These are phyloP conservation scores for Panellus pusillus DNA, from an alignment of 768 basidiomycete genomes.

Conservation along the genomic window DNA sequence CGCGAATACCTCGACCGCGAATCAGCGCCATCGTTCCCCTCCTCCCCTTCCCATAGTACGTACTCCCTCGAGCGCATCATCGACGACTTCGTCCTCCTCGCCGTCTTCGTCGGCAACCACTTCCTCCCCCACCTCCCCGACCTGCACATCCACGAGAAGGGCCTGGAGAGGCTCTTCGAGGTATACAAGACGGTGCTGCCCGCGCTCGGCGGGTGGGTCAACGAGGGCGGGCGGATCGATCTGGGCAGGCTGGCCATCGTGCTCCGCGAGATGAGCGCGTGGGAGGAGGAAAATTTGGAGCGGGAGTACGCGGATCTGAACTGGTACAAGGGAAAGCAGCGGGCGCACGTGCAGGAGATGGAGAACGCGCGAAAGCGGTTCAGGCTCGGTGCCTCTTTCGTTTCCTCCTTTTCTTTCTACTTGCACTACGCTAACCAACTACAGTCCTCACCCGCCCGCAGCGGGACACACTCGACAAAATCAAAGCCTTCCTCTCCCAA, in stretches of 20 bases:
- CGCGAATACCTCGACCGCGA: conserved; percentile 98
- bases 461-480: conserved; percentile 72
- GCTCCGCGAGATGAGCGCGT: conserved; percentile 82
- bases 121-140: conserved; percentile 96
- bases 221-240: conserved; percentile 84
- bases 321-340: conserved; percentile 94
- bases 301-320: conserved; percentile 86
- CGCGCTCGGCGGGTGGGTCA: conserved; percentile 86
- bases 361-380: conserved; percentile 58
- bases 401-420: background rate
- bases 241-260: conserved; percentile 80
- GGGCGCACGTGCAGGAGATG: conserved; percentile 65
- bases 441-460: conserved; percentile 73
- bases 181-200: conserved; percentile 94
- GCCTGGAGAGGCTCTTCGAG: conserved; percentile 87
- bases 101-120: conserved; percentile 97
- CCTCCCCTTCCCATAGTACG: conserved; percentile 72
- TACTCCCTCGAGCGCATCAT: conserved; percentile 94
- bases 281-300: conserved; percentile 91
- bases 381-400: conserved; percentile 52
- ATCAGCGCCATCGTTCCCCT: conserved; percentile 65
- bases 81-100: conserved; percentile 96
- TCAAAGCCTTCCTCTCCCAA: conserved; percentile 74
- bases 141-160: conserved; percentile 97
- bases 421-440: conserved; percentile 16